These are phyloP conservation scores for Didymella arachidicola DNA, from an alignment of 2,329 filamentous ascomycete genomes.

Conservation along the genomic window DNA sequence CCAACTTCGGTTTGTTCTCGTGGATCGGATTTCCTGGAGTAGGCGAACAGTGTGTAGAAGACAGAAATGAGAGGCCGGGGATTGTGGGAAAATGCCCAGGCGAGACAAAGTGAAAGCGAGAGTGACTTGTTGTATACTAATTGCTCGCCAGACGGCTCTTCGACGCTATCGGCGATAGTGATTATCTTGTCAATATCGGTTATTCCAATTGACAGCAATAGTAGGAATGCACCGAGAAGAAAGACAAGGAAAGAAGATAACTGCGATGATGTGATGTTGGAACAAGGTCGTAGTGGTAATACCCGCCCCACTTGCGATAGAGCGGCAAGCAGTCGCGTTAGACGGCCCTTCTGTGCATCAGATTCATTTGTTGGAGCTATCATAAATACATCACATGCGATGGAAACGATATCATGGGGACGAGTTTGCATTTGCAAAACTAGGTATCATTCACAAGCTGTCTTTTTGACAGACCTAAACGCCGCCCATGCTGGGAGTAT, in stretches of 20 bases:
- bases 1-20: neutral
- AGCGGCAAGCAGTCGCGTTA: neutral
- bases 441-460: constrained; percentile 51
- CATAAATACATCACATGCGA: neutral
- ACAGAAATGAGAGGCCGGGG: neutral
- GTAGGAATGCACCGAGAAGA: neutral
- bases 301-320: neutral
- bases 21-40: neutral
- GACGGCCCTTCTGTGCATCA: neutral
- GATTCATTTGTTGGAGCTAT: neutral
- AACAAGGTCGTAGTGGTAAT: neutral
- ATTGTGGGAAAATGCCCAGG: neutral
- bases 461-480: constrained; percentile 47
- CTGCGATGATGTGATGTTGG: neutral
- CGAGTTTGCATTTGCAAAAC: constrained; percentile 47
- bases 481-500: constrained; percentile 49
- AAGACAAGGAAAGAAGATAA: neutral
- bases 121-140: neutral
- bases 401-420: constrained; percentile 23
- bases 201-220: neutral
- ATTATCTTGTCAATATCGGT: neutral
- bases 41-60: neutral
- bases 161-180: neutral
- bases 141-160: neutral
- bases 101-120: neutral